These are phyloP conservation scores for Vitis hybrid DNA, from an alignment of 177 flowering plant genomes.

Conservation along the genomic window DNA sequence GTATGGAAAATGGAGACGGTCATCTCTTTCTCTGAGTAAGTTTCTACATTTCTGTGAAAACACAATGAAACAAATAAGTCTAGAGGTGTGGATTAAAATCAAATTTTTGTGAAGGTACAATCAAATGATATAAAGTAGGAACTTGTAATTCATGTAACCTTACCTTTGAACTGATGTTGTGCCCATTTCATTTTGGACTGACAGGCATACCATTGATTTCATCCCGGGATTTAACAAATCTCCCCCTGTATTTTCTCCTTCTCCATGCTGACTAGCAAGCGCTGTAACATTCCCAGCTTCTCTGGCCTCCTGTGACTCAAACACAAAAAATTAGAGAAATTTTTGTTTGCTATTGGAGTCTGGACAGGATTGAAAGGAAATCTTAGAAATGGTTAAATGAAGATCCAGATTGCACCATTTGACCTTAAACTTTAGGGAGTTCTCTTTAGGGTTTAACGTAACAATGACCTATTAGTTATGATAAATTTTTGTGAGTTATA, in stretches of 20 bases:
- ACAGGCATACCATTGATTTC: not conserved
- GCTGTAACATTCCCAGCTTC: not conserved
- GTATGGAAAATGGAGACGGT: conserved; percentile 4
- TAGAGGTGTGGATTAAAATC: too few relatives aligned
- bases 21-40: conserved; percentile 7
- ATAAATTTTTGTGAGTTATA: too few relatives aligned
- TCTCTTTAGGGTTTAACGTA: too few relatives aligned
- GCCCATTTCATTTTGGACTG: not conserved
- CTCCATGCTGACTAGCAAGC: not conserved
- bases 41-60: conserved; percentile 16
- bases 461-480: too few relatives aligned
- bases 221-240: not conserved
- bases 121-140: not conserved
- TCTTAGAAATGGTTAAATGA: too few relatives aligned
- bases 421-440: too few relatives aligned
- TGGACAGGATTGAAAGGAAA: too few relatives aligned
- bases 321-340: too few relatives aligned
- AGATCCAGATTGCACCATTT: too few relatives aligned
- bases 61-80: not conserved
- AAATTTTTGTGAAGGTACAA: too few relatives aligned
- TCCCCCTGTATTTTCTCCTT: not conserved
- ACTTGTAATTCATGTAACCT: not conserved
- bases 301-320: not conserved
- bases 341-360: too few relatives aligned
- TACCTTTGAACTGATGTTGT: conserved; percentile 12